Evolutionary conservation across 1,139 yeast genomes (phyloP), one percentile per base, ranked within the genome.

Genomic region (Lodderomyces oxycetoniae): DNA sequence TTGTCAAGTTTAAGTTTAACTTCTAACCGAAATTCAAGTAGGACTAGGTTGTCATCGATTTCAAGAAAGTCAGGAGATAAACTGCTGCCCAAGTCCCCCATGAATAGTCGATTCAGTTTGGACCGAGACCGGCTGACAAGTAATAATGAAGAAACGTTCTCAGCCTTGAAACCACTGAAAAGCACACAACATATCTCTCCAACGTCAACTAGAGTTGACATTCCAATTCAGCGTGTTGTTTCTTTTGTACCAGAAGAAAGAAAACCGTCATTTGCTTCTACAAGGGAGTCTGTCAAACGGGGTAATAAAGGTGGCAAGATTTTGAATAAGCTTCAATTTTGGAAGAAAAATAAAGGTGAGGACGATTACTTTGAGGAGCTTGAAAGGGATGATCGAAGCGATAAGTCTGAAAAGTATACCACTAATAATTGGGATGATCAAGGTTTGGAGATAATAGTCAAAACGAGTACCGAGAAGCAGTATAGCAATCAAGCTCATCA

Each of bases 321-420:
- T 14, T 44, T 66, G 17, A 57, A 54, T 33, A 64, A 56, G 40
- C 53, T 68, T 15, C 70, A 62, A 46, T 68, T 68, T 47, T 68
- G 74, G 74, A 68, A 63, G 36, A 55, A 50, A 30, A 45, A 39
- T 31, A 47, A 50, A 33, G 40, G 37, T 14, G 39, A 39, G 10
- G 46, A 38, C 9, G 34, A 30, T 4, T 15, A 17, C 6, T 26
- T 16, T 3, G 26, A 24, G 7, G 26, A 24, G 14, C n/a, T n/a
- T n/a, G 23, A 20, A 9, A 15, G 12, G 12, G 42, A 37, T 11
- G 42, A 41, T 34, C 26, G 38, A 2, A 42, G 43, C 28, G 26
- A 28, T 25, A 26, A 28, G 7, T 34, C 40, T 4, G 31, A 33
- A 30, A 17, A 31, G 17, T 10, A 26, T 31, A 23, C 23, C 15